phyloP scores from a whole-genome alignment of 768 basidiomycete species.

The Gloeostereum incarnatum region DNA sequence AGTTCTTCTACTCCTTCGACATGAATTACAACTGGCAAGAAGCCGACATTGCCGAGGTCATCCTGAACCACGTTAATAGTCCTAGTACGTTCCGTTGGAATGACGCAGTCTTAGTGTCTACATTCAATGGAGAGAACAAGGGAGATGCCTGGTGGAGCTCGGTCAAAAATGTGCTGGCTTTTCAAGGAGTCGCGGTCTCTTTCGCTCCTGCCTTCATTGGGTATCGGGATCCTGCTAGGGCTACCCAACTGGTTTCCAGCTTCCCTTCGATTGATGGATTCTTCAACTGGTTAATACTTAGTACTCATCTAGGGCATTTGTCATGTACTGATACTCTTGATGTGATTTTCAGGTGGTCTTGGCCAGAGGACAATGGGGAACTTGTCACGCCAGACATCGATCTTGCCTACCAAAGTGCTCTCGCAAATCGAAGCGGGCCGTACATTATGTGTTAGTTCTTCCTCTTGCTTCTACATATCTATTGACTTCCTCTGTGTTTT shows the following conservation, averaged over 20 bases:
- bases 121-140: conserved; percentile 25
- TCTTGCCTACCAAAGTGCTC: conserved; percentile 15
- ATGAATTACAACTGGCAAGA: conserved; percentile 16
- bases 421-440: conserved; percentile 12
- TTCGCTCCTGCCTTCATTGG: conserved; percentile 20
- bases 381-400: conserved; percentile 16
- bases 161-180: conserved; percentile 10
- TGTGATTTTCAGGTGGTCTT: not conserved
- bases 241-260: conserved; percentile 11
- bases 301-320: not conserved
- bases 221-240: conserved; percentile 14
- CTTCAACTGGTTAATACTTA: conserved; percentile 24
- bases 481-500: conserved; percentile 1
- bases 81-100: conserved; percentile 18
- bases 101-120: conserved; percentile 20
- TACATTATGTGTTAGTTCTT: conserved; percentile 18
- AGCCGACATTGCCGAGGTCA: conserved; percentile 13
- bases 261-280: conserved; percentile 21
- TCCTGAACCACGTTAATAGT: conserved; percentile 19
- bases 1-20: conserved; percentile 27
- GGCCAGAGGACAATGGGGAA: conserved; percentile 14
- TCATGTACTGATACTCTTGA: not conserved
- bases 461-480: not conserved
- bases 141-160: conserved; percentile 15
- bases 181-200: conserved; percentile 17